Base-by-base conservation (phyloP, 78 protist species). In the Cavenderia fasciculata region DNA sequence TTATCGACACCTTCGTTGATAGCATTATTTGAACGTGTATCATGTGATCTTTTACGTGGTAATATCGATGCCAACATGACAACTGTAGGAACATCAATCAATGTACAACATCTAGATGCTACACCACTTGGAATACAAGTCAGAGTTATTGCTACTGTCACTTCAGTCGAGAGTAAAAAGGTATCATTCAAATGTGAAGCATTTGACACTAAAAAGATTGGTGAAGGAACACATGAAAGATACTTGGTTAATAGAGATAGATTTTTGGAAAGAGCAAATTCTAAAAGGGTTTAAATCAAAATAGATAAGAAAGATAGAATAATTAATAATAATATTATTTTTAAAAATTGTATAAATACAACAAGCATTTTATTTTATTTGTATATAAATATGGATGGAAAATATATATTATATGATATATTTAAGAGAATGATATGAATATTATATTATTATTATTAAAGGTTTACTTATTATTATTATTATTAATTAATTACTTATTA, bases 221-320 rank as follows among this genome's bases (percentile, higher is more conserved):
- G 77, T 41, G 88, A 79, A 79, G 74, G 88, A n/a, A 76, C 56
- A 31, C 86, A 76, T n/a, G 86, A 76, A 47, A 34, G 86, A 38
- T 59, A 62, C 46, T 36, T 62, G 19, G 27, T 79, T 16, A 36
- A 66, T 25, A 79, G 46, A 66, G 78, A 79, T n/a, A 79, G 76
- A 79, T 79, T 76, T 46, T 3, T 29, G 21, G 34, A 62, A 33
- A 76, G 34, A 61, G 21, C 74, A 19, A 40, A 76, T n/a, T 38
- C 69, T 47, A 76, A 76, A 61, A n/a, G n/a, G n/a, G n/a, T n/a
- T n/a, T n/a, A n/a, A n/a, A n/a, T n/a, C n/a, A n/a, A n/a, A n/a
- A n/a, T n/a, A n/a, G n/a, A n/a, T n/a, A n/a, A n/a, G n/a, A n/a
- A n/a, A n/a, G n/a, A n/a, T n/a, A n/a, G n/a, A n/a, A n/a, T n/a